Conservation (phyloP, 1,284 basidiomycete genomes). For the Ceratobasidium sp. region DNA sequence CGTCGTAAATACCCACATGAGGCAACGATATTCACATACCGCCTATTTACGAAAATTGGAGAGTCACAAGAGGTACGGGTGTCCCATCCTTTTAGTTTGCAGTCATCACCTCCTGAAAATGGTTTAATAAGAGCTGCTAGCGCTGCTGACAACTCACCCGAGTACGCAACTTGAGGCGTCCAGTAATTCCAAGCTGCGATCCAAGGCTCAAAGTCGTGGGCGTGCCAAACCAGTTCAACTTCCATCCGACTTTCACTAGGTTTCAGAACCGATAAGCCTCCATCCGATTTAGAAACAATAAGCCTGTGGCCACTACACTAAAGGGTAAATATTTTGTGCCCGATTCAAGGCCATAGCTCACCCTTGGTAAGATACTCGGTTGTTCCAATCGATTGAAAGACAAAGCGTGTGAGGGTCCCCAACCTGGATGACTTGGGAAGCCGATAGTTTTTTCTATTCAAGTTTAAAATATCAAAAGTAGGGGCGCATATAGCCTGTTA, state of each 20-base stretch:
- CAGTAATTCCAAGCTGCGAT: constrained; percentile 91
- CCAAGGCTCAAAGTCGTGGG: constrained; percentile 97
- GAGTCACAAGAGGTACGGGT: constrained; percentile 71
- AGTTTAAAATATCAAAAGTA: constrained; percentile 19
- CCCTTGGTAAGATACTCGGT: constrained; percentile 62
- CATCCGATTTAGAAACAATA: constrained; percentile 85
- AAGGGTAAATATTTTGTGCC: constrained; percentile 39
- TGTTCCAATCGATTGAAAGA: constrained; percentile 91
- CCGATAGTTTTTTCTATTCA: constrained; percentile 63
- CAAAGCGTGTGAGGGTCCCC: constrained; percentile 75
- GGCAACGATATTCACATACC: constrained; percentile 61
- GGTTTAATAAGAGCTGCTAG: not conserved
- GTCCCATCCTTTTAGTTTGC: constrained; percentile 94
- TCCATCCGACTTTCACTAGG: constrained; percentile 62
- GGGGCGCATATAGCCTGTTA: constrained; percentile 15
- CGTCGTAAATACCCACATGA: not conserved
- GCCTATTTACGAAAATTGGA: constrained; percentile 80
- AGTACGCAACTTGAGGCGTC: constrained; percentile 83
- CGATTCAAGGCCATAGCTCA: constrained; percentile 1
- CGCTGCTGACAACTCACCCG: constrained; percentile 66
- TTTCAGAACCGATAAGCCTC: constrained; percentile 73
- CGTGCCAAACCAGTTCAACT: constrained; percentile 77
- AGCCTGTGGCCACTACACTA: constrained; percentile 62
- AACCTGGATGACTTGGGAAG: constrained; percentile 67
- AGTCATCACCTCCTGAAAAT: constrained; percentile 88